Evolutionary conservation across 352 stramenopile species (phyloP), one percentile per base, ranked within the genome.

Genomic region (Phytophthora pini): DNA sequence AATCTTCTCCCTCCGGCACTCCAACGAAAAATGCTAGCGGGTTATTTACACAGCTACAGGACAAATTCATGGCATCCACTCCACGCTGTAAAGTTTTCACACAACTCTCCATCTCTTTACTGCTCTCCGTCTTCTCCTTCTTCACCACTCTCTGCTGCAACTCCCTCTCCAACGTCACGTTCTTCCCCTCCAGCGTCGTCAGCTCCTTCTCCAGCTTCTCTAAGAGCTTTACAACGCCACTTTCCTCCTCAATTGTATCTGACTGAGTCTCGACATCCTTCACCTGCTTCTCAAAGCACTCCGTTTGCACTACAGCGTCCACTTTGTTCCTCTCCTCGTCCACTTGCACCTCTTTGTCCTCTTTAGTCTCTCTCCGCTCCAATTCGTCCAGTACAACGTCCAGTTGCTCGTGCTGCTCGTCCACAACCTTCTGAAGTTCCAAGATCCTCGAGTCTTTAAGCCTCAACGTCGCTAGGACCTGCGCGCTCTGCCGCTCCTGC

Each of bases 361-460:
- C 55, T 24, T 57, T 70, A 5, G 54, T 74, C 48, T 65, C 66
- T 60, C 54, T 49, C 5, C 66, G 66, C 55, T 70, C 66, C 51
- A 74, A 20, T 45, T 74, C 66, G 44, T 74, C 66, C 55, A 74
- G 38, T 26, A 74, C 47, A 17, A 74, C 61, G 40, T 74, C 66
- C 36, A 74, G 24, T 50, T 74, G 66, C 20, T 74, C 66, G 5
- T 50, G 55, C 13, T 74, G 66, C 40, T 70, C 61, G n/a, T 32
- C 52, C 44, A 70, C 54, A 0, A 56, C 3, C 29, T 41, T 70
- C 22, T 67, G 61, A 36, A 74, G 54, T 36, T 59, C 54, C 0
- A 44, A 43, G 4, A 74, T 74, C 26, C 31, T 45, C 44, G 50
- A 29, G 34, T 74, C 66, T 47, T 71, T 74, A 3, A 60, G 29